Conservation (phyloP, 257 asterid species). For the Scutellaria baicalensis region DNA sequence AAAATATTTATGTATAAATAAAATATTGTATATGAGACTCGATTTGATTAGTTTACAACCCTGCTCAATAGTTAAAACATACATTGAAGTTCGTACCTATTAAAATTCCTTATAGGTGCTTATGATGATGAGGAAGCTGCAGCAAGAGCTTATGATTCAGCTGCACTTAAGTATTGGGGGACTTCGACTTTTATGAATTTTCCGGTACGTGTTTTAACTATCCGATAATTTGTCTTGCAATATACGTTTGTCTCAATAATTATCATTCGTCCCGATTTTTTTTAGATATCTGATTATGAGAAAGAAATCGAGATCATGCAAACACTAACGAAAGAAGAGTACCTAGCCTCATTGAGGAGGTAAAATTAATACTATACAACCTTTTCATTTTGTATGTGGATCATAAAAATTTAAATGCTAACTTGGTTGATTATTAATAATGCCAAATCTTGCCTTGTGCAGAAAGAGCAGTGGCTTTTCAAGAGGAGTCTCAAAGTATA, state of each 20-base stretch:
- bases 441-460: background rate
- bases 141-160: constrained; percentile 50
- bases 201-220: constrained; percentile 8
- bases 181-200: constrained; percentile 44
- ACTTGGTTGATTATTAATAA: background rate
- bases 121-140: constrained; percentile 57
- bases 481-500: constrained; percentile 37
- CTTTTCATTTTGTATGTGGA: background rate
- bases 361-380: background rate
- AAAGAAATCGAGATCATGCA: constrained; percentile 43
- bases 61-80: background rate
- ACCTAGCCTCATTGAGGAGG: constrained; percentile 35
- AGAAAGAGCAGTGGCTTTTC: constrained; percentile 44
- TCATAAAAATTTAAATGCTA: background rate
- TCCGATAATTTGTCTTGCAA: background rate
- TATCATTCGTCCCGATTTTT: background rate
- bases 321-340: constrained; percentile 46
- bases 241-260: background rate
- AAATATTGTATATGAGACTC: too few species aligned
- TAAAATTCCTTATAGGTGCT: constrained; percentile 25
- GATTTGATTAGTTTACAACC: too few species aligned
- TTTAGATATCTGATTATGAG: constrained; percentile 7
- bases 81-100: background rate
- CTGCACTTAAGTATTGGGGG: constrained; percentile 55
- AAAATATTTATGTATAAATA: too few species aligned